Percentiles rank a stretch among this genome's conserved stretches.
phyloP scores from a whole-genome alignment of 2,329 filamentous ascomycete species.

The Chrysoporthe deuterocubensis region DNA sequence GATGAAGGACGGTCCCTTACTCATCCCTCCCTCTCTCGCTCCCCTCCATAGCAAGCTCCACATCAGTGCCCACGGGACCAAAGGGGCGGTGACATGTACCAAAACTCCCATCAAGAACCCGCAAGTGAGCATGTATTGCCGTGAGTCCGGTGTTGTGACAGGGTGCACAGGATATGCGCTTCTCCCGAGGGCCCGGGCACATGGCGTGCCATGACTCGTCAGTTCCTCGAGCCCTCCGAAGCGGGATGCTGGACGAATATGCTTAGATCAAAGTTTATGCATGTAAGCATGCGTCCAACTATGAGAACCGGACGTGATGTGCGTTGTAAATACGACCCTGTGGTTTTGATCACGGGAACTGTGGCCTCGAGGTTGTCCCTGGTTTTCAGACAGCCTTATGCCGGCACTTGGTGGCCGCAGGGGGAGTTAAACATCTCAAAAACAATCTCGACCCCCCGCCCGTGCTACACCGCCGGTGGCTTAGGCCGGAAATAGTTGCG shows the following conservation, averaged over 20 bases:
- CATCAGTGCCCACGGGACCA: neutral
- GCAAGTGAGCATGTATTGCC: constrained; percentile 16
- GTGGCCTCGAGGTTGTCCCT: neutral
- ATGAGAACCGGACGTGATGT: neutral
- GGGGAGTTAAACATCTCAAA: neutral
- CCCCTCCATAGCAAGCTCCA: neutral
- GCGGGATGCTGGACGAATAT: neutral
- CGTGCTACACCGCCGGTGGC: no score
- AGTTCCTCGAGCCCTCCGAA: constrained; percentile 14
- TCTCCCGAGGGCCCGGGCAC: constrained; percentile 24
- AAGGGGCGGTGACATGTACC: neutral
- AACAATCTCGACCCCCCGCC: neutral
- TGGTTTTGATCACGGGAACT: constrained; percentile 3
- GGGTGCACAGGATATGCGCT: constrained; percentile 22
- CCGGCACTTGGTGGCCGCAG: constrained; percentile 1
- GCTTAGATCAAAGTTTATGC: neutral
- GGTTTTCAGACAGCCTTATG: constrained; percentile 5
- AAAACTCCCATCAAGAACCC: neutral
- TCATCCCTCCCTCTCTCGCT: neutral
- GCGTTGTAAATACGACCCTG: neutral
- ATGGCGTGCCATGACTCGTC: constrained; percentile 24
- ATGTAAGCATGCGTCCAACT: neutral
- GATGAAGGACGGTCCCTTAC: constrained; percentile 27
- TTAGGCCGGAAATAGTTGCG: neutral
- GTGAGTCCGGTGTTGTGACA: constrained; percentile 22